Evolutionary conservation across 2,329 filamentous ascomycete genomes (phyloP), one percentile per base, ranked within the genome.

Genomic region (Penicillium sp.): DNA sequence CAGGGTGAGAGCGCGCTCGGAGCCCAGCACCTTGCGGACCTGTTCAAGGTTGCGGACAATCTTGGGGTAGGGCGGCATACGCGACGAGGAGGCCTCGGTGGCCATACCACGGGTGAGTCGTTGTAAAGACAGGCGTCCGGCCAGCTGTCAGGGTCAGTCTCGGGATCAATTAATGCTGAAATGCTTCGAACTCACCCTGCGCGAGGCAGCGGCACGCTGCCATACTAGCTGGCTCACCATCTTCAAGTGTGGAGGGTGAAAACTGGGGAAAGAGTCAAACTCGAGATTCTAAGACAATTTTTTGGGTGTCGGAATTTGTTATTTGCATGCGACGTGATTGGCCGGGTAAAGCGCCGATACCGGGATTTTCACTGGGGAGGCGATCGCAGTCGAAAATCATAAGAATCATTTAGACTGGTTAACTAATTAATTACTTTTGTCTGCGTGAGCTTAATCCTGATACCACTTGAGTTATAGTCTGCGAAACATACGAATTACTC

Each of bases 11-110:
- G 78, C 71, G 27, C 79, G 74, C 13, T 70, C 70, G 7, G 77
- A 72, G 42, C 86, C 87, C 29, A 96, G 80, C 8, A 95, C 81
- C 46, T 81, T 80, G 46, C 83, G 79, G 28, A 95, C 91, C 66
- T 89, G 78, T 55, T 82, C 78, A 55, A 95, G 86, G 61, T 86
- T 88, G 64, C 80, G 80, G 66, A 91, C 80, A 44, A 95, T 86
- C 72, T 86, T 90, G 61, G 86, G 79, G 73, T 96, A 96, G 25
- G 88, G 88, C 41, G 89, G 88, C 58, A 81, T 84, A 57, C 83
- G 81, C 25, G 80, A 77, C 47, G 75, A 72, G 39, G 66, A 58
- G 45, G 67, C 64, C 53, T 69, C 67, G 40, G 68, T 71, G 54
- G 68, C 68, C 46, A 71, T 58, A 55, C 66, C 63, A 56, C 68